phyloP scores from a whole-genome alignment of 257 asterid genomes.

The Orobanche coerulescens region DNA sequence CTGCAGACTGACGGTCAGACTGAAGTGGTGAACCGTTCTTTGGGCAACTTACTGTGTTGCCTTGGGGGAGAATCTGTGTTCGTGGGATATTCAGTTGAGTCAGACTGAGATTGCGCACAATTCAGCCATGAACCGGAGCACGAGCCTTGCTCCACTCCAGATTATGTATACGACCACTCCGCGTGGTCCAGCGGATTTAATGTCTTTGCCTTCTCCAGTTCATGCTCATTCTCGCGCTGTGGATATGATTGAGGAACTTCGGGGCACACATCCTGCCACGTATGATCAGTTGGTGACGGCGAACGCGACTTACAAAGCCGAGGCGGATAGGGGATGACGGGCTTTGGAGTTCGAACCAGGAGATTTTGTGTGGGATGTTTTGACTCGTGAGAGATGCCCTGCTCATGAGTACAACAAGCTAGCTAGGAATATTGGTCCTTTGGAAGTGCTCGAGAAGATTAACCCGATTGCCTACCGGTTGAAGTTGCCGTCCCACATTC shows the following conservation, averaged over 20 bases:
- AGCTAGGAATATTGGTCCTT: background rate
- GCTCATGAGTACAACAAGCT: background rate
- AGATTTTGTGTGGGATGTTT: conserved; percentile 12
- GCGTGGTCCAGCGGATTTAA: background rate
- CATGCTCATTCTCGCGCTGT: background rate
- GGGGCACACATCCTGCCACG: background rate
- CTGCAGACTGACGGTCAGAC: background rate
- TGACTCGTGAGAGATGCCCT: background rate
- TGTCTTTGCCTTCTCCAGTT: background rate
- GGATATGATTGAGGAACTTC: background rate
- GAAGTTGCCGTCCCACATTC: background rate
- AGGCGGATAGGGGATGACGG: background rate
- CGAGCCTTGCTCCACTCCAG: background rate
- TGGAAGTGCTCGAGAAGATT: background rate
- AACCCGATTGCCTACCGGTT: conserved; percentile 6
- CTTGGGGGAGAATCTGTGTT: background rate
- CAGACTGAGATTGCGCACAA: background rate
- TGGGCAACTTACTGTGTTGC: background rate
- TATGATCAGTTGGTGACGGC: background rate
- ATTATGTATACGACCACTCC: background rate
- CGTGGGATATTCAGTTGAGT: background rate
- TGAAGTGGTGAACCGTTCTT: too few relatives aligned
- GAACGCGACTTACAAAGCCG: background rate
- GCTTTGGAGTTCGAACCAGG: background rate
- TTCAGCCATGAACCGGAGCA: background rate